Evolutionary conservation across 768 basidiomycete genomes (phyloP), one percentile per base, ranked within the genome.

Genomic region (Russula compacta): DNA sequence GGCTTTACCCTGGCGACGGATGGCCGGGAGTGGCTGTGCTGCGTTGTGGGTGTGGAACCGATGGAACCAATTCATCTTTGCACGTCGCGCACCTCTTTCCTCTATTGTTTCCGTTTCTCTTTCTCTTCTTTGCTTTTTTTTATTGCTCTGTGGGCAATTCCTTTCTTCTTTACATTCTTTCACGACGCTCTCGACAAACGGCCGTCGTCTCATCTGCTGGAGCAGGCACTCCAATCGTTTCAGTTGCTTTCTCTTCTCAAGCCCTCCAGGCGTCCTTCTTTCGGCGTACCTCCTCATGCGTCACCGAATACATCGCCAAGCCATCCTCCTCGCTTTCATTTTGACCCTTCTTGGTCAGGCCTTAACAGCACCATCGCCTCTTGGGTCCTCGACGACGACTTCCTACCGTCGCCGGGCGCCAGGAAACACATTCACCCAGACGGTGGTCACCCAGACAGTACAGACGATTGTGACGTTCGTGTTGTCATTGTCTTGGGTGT

Each of bases 381-480:
- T 24, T 6, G 5, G 33, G 17, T 42, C 57, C 51, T 24, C 58
- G 42, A 53, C 49, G 36, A 33, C 29, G 40, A 52, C 38, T 8
- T 1, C 55, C 56, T 51, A 43, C 42, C 51, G 61, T 67, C 61
- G 68, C 60, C 61, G 64, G 67, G 51, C 15, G 49, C 60, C 61
- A 29, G 69, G 59, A 21, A 60, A 70, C 14, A 59, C 70, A 11
- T 65, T 73, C 36, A 61, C 70, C 10, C 69, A 71, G 6, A 69
- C 77, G 19, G 72, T 74, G 6, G 73, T 74, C 14, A 56, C 78
- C 4, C 71, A 71, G 42, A 77, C 76, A 6, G 72, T 70, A 46
- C 68, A 65, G 54, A 72, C 69, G 24, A 63, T 74, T 15, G 69
- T 78, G 63, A 79, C 75, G 79, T 80, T 67, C 69, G 79, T 74